phyloP scores from a whole-genome alignment of 2,329 filamentous ascomycete species.

The Metarhizium album region DNA sequence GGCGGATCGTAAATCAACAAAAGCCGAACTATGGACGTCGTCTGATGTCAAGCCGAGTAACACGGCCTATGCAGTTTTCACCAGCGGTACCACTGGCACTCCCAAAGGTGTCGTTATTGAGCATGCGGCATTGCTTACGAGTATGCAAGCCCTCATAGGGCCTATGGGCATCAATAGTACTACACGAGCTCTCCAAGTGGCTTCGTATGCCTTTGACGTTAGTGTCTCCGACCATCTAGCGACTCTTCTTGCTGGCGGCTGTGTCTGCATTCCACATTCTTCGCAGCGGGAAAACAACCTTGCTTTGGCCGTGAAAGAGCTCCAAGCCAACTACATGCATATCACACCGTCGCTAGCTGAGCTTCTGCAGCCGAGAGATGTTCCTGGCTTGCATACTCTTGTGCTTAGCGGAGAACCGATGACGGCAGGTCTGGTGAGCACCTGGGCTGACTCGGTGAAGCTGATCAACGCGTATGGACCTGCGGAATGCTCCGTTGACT shows the following conservation, averaged over 20 bases:
- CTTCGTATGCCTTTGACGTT: conserved; percentile 28
- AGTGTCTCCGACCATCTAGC: conserved; percentile 25
- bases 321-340: conserved; percentile 4
- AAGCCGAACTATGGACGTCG: no score
- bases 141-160: background rate
- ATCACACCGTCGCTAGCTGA: background rate
- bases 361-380: background rate
- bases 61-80: no score
- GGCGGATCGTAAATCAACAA: no score
- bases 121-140: background rate
- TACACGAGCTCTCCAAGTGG: conserved; percentile 8
- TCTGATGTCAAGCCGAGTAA: no score
- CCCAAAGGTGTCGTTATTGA: background rate
- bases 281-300: conserved; percentile 17
- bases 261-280: conserved; percentile 29
- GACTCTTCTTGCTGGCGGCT: conserved; percentile 26
- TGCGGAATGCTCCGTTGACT: background rate
- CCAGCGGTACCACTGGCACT: background rate
- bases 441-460: background rate
- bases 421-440: background rate
- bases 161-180: background rate
- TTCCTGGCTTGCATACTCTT: background rate
- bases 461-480: background rate
- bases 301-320: conserved; percentile 2
- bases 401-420: background rate